Base-by-base conservation (phyloP, 331 rosid species). In the Rhamnella rubrinervis region DNA sequence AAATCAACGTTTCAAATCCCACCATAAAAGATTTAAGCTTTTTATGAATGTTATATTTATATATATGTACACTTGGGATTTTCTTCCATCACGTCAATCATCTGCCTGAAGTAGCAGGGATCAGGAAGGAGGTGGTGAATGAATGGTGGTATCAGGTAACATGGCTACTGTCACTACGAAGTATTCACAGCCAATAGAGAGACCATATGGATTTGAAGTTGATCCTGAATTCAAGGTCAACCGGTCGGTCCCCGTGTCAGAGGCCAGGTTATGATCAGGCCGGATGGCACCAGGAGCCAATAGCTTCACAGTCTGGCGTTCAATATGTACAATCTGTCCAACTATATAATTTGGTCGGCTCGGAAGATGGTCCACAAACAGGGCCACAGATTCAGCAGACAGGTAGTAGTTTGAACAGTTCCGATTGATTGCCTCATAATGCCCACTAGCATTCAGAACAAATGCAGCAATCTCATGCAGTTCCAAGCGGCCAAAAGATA, bases 221-320 rank as follows among this genome's bases (percentile, higher is more conserved):
- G 92, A 89, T 67, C 97, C 96, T 91, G 97, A 87, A 91, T 91
- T 91, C 92, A 86, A 80, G 88, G 90, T 76, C 90, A 95, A 85
- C 80, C 76, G 77, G 39, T 88, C 87, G 13, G 84, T 76, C 64
- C 84, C 93, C 57, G 51, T 51, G 71, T 87, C 93, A 61, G 83
- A 71, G 55, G 82, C 82, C 66, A 72, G 63, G 41, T 77, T 85
- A 55, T 71, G 87, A 59, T 84, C 87, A 7, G 77, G 64, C 67
- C 64, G 61, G 52, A 78, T 57, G 6, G 78, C 55, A 68, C 74
- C 66, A 59, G 74, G 67, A 62, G 80, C 67, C 61, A 55, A 26
- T 6, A 76, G 82, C 87, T 87, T 91, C 84, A 81, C 97, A 14
- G 81, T 81, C 79, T 78, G 95, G 82, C 83, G 86, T 79, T 89